Evolutionary conservation across 2,329 filamentous ascomycete genomes (phyloP), one percentile per base, ranked within the genome.

Genomic region (Teratosphaeria zuluensis): DNA sequence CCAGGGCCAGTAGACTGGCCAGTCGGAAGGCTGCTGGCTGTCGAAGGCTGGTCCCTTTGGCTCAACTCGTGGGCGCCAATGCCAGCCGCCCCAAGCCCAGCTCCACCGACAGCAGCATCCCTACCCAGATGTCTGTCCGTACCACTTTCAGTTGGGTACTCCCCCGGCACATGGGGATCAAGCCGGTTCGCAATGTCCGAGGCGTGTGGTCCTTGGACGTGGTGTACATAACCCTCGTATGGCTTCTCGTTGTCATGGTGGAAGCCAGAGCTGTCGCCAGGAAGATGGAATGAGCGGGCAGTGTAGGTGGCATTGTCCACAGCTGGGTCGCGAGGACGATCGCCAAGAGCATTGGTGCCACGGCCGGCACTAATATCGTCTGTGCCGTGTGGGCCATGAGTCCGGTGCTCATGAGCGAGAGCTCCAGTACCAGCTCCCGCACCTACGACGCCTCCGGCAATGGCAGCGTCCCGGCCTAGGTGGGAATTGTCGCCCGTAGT

Each of bases 101-200:
- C 46, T 24, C 56, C 55, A 5, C 48, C 65, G 46, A 62, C 62
- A 32, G 62, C 67, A 51, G 58, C 64, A 58, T 69, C 66, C 14
- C 64, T 63, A 7, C 55, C 60, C 5, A 58, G 51, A 24, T 55
- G 56, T 30, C 51, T 53, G 28, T 68, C 67, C 14, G 60, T 38
- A 9, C 66, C 66, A 38, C 56, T 60, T 21, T 65, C 68, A 4
- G 53, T 60, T 3, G 69, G 69, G 51, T 67, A 71, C 55, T 69
- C 69, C 51, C 68, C 69, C 33, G 69, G 67, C 6, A 73, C 64
- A 38, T 71, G 66, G 6, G 75, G 73, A 56, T 74, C 74, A 19
- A 73, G 66, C 35, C 57, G 56, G 58, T 68, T 66, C 11, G 62
- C 65, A 11, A 60, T 63, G 46, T 65, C 65, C 7, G 53, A 62